Evolutionary conservation across 106 monocot genomes (phyloP), one percentile per base, ranked within the genome.

Genomic region (Cymbidium sinense): DNA sequence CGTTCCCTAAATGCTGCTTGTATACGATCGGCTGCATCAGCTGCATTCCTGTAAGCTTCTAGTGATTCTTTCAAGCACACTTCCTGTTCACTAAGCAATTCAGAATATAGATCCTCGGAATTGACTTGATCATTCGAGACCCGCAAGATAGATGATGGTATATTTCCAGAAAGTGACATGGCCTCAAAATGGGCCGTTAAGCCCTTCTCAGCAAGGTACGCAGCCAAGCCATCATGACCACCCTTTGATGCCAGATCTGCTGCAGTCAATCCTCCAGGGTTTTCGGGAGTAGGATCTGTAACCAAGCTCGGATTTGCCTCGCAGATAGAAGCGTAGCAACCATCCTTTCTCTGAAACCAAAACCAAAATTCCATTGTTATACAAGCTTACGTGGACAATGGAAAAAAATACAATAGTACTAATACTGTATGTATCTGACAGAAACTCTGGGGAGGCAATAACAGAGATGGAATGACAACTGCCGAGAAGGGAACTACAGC

Each of bases 271-370:
- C 96, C 96, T 81, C 91, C 96, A 73, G 88, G 94, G 62, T 31
- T 87, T 37, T 90, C 83, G 34, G 86, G 77, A 75, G 85, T 92
- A 65, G 96, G 94, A 78, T 98, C 90, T n/a, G 94, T 81, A 29
- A 98, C 92, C 50, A 98, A 84, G 73, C 96, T 94, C 75, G 96
- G 88, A 81, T 98, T 98, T 88, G 96, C 96, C 75, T 88, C 92
- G 92, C 89, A 51, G 94, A 87, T 80, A 98, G 77, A 88, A 98
- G 88, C 77, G 84, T 82, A 41, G 92, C 96, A 55, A 94, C 94
- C 91, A 90, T 94, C 64, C 82, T 94, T 81, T 92, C 92, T 86
- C 96, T 98, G 72, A 61, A 81, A 47, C 10, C 67, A 70, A 61
- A 81, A 47, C 10, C 67, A 70, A n/a, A 78, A 47, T 13, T 13